Conservation (phyloP, 1,139 yeast species). For the Torulaspora pretoriensis region DNA sequence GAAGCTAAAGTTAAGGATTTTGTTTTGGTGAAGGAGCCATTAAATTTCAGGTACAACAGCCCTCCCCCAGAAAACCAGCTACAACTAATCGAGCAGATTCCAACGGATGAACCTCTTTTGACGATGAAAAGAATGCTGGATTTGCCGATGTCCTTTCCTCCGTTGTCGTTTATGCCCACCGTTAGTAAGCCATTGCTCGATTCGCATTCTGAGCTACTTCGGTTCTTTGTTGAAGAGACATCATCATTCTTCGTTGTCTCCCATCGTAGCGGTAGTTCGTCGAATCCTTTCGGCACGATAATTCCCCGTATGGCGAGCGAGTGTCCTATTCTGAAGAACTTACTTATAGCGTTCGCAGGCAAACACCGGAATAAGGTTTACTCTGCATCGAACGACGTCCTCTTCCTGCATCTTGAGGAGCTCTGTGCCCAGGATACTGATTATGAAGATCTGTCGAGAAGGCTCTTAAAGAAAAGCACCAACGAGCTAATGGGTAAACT, state of each 20-base stretch:
- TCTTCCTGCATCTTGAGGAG: slow-evolving; percentile 9
- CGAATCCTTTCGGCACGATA: slow-evolving; percentile 63
- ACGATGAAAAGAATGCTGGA: not conserved
- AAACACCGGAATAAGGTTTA: slow-evolving; percentile 39
- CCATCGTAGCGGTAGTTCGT: slow-evolving; percentile 44
- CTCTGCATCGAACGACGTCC: not conserved
- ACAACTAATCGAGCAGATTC: not conserved
- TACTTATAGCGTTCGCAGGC: slow-evolving; percentile 66
- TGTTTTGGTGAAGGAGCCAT: not conserved
- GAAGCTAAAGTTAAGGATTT: not conserved
- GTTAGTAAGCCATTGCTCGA: slow-evolving; percentile 36
- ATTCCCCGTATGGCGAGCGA: slow-evolving; percentile 71
- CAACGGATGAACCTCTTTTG: not conserved
- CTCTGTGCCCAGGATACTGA: slow-evolving; percentile 40
- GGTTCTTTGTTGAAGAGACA: slow-evolving; percentile 60
- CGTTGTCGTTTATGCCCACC: slow-evolving; percentile 52
- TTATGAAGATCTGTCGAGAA: slow-evolving; percentile 34
- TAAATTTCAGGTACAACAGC: not conserved
- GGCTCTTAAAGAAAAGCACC: slow-evolving; percentile 46
- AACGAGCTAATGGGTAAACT: slow-evolving; percentile 51
- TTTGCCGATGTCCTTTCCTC: slow-evolving; percentile 38
- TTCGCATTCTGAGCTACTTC: slow-evolving; percentile 44
- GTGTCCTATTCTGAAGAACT: slow-evolving; percentile 50
- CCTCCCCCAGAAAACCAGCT: not conserved
- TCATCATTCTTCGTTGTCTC: slow-evolving; percentile 65